Conservation (phyloP, 129 eudicot genomes). For the Saposhnikovia divaricata region DNA sequence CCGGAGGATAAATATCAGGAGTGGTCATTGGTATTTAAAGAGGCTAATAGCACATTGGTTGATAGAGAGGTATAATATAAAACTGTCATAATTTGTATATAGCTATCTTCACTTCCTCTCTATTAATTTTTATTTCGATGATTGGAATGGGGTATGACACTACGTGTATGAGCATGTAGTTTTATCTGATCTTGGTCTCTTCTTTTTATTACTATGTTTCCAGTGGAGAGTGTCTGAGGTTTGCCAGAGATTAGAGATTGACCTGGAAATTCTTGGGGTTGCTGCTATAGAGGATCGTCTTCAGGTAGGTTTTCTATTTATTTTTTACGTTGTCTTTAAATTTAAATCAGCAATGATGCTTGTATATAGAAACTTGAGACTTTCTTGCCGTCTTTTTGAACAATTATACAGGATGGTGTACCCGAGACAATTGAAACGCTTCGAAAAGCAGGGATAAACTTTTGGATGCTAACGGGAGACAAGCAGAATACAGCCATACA, state of each 20-base stretch:
- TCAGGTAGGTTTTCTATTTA: conserved; percentile 44
- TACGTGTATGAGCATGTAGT: background rate
- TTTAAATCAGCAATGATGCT: background rate
- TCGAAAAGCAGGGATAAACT: conserved; percentile 89
- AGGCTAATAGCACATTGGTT: conserved; percentile 87
- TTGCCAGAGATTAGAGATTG: conserved; percentile 86
- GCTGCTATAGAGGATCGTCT: conserved; percentile 98
- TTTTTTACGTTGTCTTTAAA: background rate
- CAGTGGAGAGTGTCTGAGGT: conserved; percentile 98
- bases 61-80: conserved; percentile 72
- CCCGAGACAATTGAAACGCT: conserved; percentile 89
- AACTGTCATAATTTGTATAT: background rate
- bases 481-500: conserved; percentile 92
- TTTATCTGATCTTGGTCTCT: background rate
- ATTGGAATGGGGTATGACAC: background rate
- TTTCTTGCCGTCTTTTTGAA: conserved; percentile 1
- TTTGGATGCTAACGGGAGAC: conserved; percentile 99
- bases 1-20: conserved; percentile 72
- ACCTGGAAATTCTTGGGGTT: conserved; percentile 84
- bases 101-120: background rate
- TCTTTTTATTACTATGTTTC: background rate
- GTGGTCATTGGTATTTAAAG: conserved; percentile 82
- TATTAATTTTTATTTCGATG: background rate
- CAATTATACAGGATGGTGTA: conserved; percentile 67
- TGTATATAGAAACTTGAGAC: conserved; percentile 9